phyloP scores from a whole-genome alignment of 2,329 filamentous ascomycete genomes.

The Immersiporthe knoxdaviesiana region DNA sequence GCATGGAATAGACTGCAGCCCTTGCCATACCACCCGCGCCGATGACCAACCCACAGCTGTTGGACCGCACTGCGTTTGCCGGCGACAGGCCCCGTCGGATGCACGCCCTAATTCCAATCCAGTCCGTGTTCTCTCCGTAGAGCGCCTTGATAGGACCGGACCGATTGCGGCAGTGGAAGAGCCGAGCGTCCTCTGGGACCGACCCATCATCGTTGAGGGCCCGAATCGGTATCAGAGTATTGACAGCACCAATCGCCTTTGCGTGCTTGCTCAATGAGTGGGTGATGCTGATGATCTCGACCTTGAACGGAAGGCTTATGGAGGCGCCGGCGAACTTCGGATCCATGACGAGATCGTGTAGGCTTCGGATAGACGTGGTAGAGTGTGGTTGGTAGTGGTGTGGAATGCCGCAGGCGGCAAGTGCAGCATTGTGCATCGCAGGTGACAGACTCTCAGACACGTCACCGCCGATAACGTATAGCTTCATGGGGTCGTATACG shows the following conservation, averaged over 20 bases:
- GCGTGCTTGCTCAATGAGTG: slow-evolving; percentile 74
- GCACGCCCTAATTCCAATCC: slow-evolving; percentile 77
- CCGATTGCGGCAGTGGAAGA: slow-evolving; percentile 60
- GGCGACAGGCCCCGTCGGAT: slow-evolving; percentile 74
- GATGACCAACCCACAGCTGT: slow-evolving; percentile 61
- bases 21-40: slow-evolving; percentile 77
- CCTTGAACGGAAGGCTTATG: slow-evolving; percentile 75
- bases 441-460: slow-evolving; percentile 75
- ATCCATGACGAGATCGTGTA: slow-evolving; percentile 67
- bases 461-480: slow-evolving; percentile 75
- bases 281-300: slow-evolving; percentile 69
- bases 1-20: slow-evolving; percentile 76
- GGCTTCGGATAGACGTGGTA: slow-evolving; percentile 61
- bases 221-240: slow-evolving; percentile 74
- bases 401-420: slow-evolving; percentile 68
- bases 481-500: slow-evolving; percentile 69
- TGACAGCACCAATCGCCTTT: slow-evolving; percentile 74
- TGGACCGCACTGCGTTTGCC: slow-evolving; percentile 64
- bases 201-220: slow-evolving; percentile 59
- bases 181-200: slow-evolving; percentile 58
- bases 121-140: slow-evolving; percentile 81
- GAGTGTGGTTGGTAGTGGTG: slow-evolving; percentile 70
- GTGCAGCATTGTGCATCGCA: slow-evolving; percentile 76
- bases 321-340: slow-evolving; percentile 73
- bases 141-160: slow-evolving; percentile 69